Percentiles rank a stretch among this genome's conserved stretches.
Conservation (phyloP, 2,329 filamentous ascomycete genomes). For the Nothomitra cinnamomea region DNA sequence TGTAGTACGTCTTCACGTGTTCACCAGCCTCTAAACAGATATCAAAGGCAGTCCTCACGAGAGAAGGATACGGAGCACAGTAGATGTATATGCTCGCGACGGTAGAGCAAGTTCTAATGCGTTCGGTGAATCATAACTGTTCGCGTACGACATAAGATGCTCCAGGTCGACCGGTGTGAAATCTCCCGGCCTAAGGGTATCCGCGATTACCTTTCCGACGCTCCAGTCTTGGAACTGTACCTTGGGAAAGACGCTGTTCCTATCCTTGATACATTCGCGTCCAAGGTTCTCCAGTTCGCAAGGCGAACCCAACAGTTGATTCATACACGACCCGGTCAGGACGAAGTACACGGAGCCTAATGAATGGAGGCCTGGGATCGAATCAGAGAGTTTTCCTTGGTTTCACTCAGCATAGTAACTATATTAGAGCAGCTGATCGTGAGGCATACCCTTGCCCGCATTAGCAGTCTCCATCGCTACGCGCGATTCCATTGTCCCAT, state of each 20-base stretch:
- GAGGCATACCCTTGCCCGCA: background rate
- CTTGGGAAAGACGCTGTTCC: background rate
- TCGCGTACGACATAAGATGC: background rate
- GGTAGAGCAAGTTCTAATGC: background rate
- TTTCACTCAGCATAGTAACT: background rate
- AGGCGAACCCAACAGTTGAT: background rate
- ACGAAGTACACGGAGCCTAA: background rate
- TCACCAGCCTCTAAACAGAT: background rate
- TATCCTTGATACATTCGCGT: background rate
- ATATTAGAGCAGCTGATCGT: background rate
- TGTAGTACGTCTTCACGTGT: background rate
- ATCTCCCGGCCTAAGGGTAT: background rate
- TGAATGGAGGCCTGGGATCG: background rate
- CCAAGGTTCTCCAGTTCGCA: background rate
- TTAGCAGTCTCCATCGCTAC: background rate
- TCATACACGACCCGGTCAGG: background rate
- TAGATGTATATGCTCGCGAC: background rate
- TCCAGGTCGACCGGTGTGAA: background rate
- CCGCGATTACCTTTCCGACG: background rate
- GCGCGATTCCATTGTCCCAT: background rate
- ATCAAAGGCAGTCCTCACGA: background rate
- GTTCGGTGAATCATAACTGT: background rate
- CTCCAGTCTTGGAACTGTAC: background rate
- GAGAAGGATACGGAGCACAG: background rate
- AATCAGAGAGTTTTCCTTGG: background rate